A percentile compares a stretch with the other conserved stretches of the same genome.
phyloP scores from a whole-genome alignment of 805 yeast genomes.

The Teunomyces tritomae region DNA sequence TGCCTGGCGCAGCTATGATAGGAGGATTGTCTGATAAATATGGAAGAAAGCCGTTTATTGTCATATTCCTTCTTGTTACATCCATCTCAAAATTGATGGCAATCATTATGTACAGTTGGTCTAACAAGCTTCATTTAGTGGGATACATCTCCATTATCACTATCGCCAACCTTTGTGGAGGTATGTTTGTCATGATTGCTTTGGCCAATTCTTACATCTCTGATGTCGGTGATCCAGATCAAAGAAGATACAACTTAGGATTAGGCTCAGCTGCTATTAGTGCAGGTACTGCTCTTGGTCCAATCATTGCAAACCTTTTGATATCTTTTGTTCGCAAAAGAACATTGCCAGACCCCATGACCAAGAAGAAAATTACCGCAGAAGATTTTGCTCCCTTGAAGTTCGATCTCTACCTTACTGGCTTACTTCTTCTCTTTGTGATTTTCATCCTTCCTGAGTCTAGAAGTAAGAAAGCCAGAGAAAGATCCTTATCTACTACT shows the following conservation, averaged over 20 bases:
- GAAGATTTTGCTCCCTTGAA: conserved; percentile 1
- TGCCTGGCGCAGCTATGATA: conserved; percentile 5
- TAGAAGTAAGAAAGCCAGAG: conserved; percentile 15
- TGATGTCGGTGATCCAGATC: conserved; percentile 8
- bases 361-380: background rate
- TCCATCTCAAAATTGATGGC: background rate
- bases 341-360: background rate
- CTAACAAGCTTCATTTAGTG: background rate
- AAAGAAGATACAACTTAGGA: conserved; percentile 8
- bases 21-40: conserved; percentile 9
- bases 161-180: conserved; percentile 7
- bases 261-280: conserved; percentile 4
- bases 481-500: conserved; percentile 13
- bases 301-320: conserved; percentile 5
- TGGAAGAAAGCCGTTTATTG: conserved; percentile 8
- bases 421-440: conserved; percentile 8
- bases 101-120: background rate
- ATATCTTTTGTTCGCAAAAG: background rate
- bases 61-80: background rate
- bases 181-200: conserved; percentile 2
- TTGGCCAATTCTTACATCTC: conserved; percentile 8
- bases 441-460: conserved; percentile 18
- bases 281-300: conserved; percentile 9
- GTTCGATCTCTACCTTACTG: conserved; percentile 2
- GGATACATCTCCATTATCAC: background rate